Evolutionary conservation across 1,139 yeast species (phyloP), one percentile per base, ranked within the genome.

Genomic region (Candida sanyaensis): DNA sequence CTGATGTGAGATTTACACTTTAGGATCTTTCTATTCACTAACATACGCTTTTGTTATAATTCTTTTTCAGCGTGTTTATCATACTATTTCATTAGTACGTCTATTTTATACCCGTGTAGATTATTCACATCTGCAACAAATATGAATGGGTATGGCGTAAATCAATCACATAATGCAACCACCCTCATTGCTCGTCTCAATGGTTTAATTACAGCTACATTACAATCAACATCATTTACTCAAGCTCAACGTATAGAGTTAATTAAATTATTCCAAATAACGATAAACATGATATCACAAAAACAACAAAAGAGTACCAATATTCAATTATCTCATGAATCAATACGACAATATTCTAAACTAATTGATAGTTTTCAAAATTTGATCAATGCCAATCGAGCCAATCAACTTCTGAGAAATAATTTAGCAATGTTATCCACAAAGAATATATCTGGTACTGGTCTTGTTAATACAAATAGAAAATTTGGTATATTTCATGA

Each of bases 401-500:
- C 43, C 17, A n/a, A 10, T n/a, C 28, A 24, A 41, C 36, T 13
- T 12, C 31, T 26, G 28, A 26, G 4, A 8, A 26, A 26, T 26
- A 26, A 26, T 26, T 26, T 26, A 8, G 2, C 28, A 26, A 6
- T 26, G 9, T 26, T 26, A 26, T 26, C 23, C 33, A 17, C 21
- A 3, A 38, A 17, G 23, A 26, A 17, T n/a, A 27, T 6, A 10
- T 17, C 44, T n/a, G 13, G 36, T 7, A 5, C 44, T 23, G 6
- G 41, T 8, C n/a, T 41, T 11, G 9, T 29, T 2, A 21, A 43
- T 11, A 26, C 42, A n/a, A 34, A 23, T 11, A 29, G 45, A 26
- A 38, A 40, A 13, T 30, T 29, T 23, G 49, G 49, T 11, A 46
- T 46, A 6, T 46, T 46, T 23, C 44, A 46, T 27, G 49, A 48